Evolutionary conservation across 352 stramenopile species (phyloP).

Genomic region (Pythium angustatum): DNA sequence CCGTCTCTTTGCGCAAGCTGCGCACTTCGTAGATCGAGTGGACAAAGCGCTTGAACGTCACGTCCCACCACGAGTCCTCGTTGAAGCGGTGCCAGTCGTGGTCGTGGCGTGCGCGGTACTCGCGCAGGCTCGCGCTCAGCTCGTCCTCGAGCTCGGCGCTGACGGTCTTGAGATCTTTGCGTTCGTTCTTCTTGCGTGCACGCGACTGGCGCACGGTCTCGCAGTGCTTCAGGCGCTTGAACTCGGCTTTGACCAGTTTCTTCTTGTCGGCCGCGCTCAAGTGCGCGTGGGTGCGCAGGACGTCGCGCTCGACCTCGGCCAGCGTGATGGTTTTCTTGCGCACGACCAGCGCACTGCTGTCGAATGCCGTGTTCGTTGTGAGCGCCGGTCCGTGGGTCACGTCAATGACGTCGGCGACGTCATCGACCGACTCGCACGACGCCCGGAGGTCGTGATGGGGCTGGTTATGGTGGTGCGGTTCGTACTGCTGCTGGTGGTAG

Average conservation of each 20-base stretch:
- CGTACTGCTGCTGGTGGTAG: neutral
- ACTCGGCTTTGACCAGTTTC: slow-evolving; percentile 65
- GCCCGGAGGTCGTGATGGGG: neutral
- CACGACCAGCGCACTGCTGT: slow-evolving; percentile 16
- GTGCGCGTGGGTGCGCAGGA: slow-evolving; percentile 43
- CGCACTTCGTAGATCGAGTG: slow-evolving; percentile 78
- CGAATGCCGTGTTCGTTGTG: too few relatives aligned
- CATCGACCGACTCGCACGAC: neutral
- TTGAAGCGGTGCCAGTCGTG: slow-evolving; percentile 61
- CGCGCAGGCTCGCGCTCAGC: slow-evolving; percentile 37
- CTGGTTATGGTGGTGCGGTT: too few relatives aligned
- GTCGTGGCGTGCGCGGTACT: slow-evolving; percentile 34
- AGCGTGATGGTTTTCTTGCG: slow-evolving; percentile 49
- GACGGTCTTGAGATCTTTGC: slow-evolving; percentile 53
- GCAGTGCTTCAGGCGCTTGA: slow-evolving; percentile 76
- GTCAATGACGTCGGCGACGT: neutral
- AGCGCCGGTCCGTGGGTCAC: too few relatives aligned
- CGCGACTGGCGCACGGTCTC: slow-evolving; percentile 79
- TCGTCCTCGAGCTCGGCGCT: slow-evolving; percentile 60
- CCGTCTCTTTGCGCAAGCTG: slow-evolving; percentile 40
- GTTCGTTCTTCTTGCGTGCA: slow-evolving; percentile 73
- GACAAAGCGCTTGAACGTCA: slow-evolving; percentile 65
- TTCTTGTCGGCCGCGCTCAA: slow-evolving; percentile 46
- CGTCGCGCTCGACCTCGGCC: slow-evolving; percentile 58
- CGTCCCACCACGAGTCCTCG: slow-evolving; percentile 45